Evolutionary conservation across 2,329 filamentous ascomycete species (phyloP).

Genomic region (Aspergillus sp.): DNA sequence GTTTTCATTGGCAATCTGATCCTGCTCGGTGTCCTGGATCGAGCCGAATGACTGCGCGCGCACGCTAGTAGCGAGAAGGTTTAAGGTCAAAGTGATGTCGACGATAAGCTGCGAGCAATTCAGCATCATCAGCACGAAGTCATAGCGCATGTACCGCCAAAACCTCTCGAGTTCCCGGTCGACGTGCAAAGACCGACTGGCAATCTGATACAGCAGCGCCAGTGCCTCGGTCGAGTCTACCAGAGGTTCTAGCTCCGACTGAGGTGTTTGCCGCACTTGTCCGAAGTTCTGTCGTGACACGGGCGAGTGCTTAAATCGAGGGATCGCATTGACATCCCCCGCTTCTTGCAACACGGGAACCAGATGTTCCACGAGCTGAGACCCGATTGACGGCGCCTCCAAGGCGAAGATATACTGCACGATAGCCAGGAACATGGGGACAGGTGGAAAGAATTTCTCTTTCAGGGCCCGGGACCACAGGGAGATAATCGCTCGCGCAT

Average conservation of each 20-base stretch:
- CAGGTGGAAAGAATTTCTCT: constrained; percentile 51
- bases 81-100: constrained; percentile 56
- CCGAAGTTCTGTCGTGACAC: constrained; percentile 41
- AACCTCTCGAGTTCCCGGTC: constrained; percentile 47
- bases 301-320: constrained; percentile 48
- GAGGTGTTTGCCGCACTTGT: constrained; percentile 41
- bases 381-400: constrained; percentile 36
- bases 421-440: constrained; percentile 44
- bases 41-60: constrained; percentile 55
- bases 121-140: constrained; percentile 60
- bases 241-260: constrained; percentile 43
- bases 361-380: constrained; percentile 38
- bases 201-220: constrained; percentile 54
- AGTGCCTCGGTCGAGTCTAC: constrained; percentile 57
- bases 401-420: constrained; percentile 41
- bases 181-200: constrained; percentile 46
- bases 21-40: constrained; percentile 42
- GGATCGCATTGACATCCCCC: constrained; percentile 56
- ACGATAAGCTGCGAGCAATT: constrained; percentile 57
- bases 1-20: constrained; percentile 43
- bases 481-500: constrained; percentile 51
- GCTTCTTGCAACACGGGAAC: constrained; percentile 43
- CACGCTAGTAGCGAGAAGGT: constrained; percentile 57
- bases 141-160: constrained; percentile 58
- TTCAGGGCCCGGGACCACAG: constrained; percentile 58